Base-by-base conservation (phyloP, 2,329 filamentous ascomycete species). In the Blumeriella jaapii region DNA sequence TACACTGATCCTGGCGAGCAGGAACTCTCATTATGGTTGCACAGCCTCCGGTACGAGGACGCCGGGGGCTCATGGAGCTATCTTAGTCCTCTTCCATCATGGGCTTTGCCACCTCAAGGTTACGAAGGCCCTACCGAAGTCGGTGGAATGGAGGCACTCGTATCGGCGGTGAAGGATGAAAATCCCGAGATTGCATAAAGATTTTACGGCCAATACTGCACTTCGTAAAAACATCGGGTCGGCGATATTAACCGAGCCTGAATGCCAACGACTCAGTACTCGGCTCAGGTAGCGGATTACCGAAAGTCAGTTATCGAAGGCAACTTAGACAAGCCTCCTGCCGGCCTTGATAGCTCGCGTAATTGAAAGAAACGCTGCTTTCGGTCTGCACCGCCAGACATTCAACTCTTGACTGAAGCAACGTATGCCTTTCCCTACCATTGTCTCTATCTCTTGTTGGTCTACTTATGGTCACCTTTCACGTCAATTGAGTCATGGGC, bases 1-100 rank as follows among this genome's bases (percentile, higher is more conserved):
- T 98, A 96, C 59, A 93, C 83, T 11, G 91, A 98, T 54, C 91
- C 91, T 0, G 87, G 87, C 1, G 61, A 68, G 26, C 87, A 96
- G 52, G 91, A 98, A 63, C 67, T 98, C 29, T 84, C 83, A 0
- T 80, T 98, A 25, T 98, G 89, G 70, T 67, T 98, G 42, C 91
- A 98, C 62, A 93, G 89, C 38, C 74, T 86, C 41, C 76, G 83
- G 29, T 98, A 98, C 57, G 79, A 89, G 48, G 87, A 89, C 56
- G 72, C 77, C 16, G 75, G 77, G 16, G 89, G 87, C 3, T 68
- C 68, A 34, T 98, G 91, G 91, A 76, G 76, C 34, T 96, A 95
- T 58, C 74, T 79, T 53, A 95, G 87, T 23, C 33, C 33, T n/a
- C 26, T 47, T 72, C 76, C 15, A 65, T 95, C 55, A 91, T 91